phyloP scores from a whole-genome alignment of 225 moss, liverwort and hornwort species.

The Anthoceros angustus region DNA sequence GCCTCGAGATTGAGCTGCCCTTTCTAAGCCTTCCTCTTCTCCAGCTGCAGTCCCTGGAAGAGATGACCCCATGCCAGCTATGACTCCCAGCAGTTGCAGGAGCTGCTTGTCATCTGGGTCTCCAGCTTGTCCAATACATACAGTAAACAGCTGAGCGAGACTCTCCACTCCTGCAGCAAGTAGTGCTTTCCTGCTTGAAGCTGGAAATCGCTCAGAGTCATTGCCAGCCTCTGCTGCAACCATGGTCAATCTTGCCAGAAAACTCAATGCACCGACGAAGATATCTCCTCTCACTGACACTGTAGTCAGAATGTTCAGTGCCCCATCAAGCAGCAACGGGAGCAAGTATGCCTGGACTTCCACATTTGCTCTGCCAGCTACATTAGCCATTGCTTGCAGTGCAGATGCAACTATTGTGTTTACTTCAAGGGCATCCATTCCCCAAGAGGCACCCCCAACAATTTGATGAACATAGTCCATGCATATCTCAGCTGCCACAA shows the following conservation, averaged over 20 bases:
- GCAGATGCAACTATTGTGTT: neutral
- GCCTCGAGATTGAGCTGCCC: conserved; percentile 49
- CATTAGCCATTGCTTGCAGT: neutral
- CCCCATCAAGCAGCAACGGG: neutral
- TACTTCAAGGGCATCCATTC: neutral
- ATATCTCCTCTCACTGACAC: neutral
- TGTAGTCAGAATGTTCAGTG: neutral
- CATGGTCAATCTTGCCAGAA: neutral
- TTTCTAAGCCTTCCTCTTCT: conserved; percentile 19
- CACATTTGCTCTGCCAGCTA: neutral
- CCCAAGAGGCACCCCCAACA: neutral
- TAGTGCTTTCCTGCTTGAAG: conserved; percentile 6
- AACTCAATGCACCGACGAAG: neutral
- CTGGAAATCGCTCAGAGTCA: neutral
- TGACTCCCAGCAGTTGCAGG: conserved; percentile 38
- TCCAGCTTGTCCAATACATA: conserved; percentile 18
- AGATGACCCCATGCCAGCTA: conserved; percentile 46
- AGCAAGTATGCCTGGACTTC: neutral
- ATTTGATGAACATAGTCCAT: neutral
- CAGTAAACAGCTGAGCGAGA: conserved; percentile 35
- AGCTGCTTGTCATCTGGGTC: conserved; percentile 21
- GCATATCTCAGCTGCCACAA: neutral
- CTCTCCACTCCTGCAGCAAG: conserved; percentile 75
- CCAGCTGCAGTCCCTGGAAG: conserved; percentile 29
- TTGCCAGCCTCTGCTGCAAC: neutral